phyloP scores from a whole-genome alignment of 1,284 basidiomycete genomes.

The Meira miltonrushii region DNA sequence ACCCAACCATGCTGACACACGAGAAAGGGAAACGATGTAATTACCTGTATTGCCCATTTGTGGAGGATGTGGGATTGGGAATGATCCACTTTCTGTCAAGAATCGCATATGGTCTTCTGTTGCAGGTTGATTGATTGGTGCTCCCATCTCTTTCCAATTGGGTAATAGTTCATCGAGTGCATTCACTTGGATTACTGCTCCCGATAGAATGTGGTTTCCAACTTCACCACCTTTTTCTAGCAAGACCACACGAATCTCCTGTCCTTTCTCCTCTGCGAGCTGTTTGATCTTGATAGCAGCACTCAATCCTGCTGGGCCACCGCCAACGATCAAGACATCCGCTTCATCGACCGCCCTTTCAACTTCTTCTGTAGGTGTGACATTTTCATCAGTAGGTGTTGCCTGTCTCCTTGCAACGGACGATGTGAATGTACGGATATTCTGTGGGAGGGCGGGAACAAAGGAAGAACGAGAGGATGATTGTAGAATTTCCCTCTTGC shows the following conservation, averaged over 20 bases:
- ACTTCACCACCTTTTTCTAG: conserved; percentile 92
- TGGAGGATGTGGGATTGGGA: conserved; percentile 91
- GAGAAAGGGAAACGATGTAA: conserved; percentile 85
- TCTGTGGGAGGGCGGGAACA: not conserved
- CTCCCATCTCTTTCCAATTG: conserved; percentile 66
- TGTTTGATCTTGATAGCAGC: conserved; percentile 97
- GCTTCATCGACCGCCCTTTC: conserved; percentile 61
- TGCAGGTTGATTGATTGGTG: conserved; percentile 71
- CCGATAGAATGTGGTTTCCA: conserved; percentile 90
- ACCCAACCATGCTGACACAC: conserved; percentile 83
- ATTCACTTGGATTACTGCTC: conserved; percentile 87
- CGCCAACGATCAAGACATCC: conserved; percentile 95
- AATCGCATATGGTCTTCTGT: conserved; percentile 79
- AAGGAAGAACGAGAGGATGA: not conserved
- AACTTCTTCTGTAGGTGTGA: conserved; percentile 45
- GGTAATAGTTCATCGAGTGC: conserved; percentile 89
- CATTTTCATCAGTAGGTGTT: conserved; percentile 34
- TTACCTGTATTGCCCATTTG: conserved; percentile 95
- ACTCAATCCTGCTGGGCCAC: conserved; percentile 85
- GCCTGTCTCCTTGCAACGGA: conserved; percentile 21
- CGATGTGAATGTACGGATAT: conserved; percentile 20
- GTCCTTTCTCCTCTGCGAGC: conserved; percentile 70
- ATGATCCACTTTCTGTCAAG: conserved; percentile 66
- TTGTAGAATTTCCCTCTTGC: too few species aligned
- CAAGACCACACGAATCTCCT: conserved; percentile 83